Evolutionary conservation across 1,139 yeast species (phyloP).

Genomic region (Blastobotrys persicus): DNA sequence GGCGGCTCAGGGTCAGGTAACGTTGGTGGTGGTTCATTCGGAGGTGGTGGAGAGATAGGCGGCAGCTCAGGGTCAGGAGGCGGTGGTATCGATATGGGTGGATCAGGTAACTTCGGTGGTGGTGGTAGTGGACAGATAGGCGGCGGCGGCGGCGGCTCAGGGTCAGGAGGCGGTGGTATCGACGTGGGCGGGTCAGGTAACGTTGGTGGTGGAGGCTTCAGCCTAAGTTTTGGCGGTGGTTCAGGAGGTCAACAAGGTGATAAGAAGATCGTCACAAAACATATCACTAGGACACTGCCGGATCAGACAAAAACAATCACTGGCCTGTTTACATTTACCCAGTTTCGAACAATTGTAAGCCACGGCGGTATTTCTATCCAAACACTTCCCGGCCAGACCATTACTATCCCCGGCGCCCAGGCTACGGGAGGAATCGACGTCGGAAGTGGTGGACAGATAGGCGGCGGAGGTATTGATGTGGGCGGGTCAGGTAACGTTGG

Average conservation of each 20-base stretch:
- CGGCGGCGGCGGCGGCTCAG: not conserved
- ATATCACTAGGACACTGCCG: constrained; percentile 8
- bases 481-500: not conserved
- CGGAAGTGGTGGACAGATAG: not conserved
- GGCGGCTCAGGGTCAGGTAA: not conserved
- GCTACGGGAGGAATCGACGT: not conserved
- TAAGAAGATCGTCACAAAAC: constrained; percentile 8
- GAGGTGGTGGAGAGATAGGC: not conserved
- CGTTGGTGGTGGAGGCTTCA: too few relatives aligned
- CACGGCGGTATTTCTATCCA: not conserved
- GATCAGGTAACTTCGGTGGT: not conserved
- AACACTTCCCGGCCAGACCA: not conserved
- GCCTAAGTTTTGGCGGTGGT: too few relatives aligned
- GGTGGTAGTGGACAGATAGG: not conserved
- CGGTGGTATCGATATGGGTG: not conserved
- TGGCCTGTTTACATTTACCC: not conserved
- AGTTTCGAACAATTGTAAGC: not conserved
- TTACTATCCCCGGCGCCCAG: not conserved
- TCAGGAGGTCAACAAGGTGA: not conserved
- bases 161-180: not conserved
- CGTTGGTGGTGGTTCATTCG: constrained; percentile 1
- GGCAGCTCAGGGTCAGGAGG: not conserved
- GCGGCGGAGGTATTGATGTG: not conserved
- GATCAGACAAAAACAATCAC: not conserved
- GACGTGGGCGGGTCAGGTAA: not conserved